Evolutionary conservation across 139 green algal species (phyloP), one percentile per base, ranked within the genome.

Genomic region (Chlamydomonas eustigma): DNA sequence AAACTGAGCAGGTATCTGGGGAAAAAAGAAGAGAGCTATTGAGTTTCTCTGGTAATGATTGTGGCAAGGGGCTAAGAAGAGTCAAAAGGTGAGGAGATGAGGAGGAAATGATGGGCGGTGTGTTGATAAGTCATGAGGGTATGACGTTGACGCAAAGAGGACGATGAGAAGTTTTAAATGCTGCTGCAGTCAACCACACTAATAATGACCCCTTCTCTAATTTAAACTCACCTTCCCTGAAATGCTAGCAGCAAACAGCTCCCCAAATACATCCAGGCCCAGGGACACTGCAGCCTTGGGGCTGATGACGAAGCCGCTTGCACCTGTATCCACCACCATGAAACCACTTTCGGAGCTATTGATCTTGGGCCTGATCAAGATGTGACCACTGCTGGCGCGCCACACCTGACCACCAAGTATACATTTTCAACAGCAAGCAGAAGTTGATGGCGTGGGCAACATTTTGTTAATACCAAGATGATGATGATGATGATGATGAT

Each of bases 301-400:
- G 1, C 50, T 79, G 67, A 88, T 74, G 39, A 88, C 84, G 50
- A 88, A 86, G 31, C 84, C 84, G 31, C 50, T 78, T n/a, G 84
- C 84, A 1, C 84, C 83, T 77, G 71, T 84, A 70, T 88, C 84
- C 51, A 88, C 22, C 4, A 88, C 51, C 68, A 84, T 81, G 73
- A 80, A 83, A 32, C 80, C 77, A 25, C 73, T 75, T 44, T 80
- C 52, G 3, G 72, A 72, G 39, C 80, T 80, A 71, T 88, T 84
- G 64, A 88, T 80, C 58, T 68, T 4, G 2, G 69, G 76, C 35
- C 51, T 34, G 4, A 81, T 52, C 28, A 81, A 52, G 37, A 81
- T 37, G 32, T 85, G 80, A 1, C 80, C 80, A 30, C 76, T 81
- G 50, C 50, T 39, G 1, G 80, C 71, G 2, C 76, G 37, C 80